phyloP scores from a whole-genome alignment of 768 basidiomycete genomes.

The Thelephora ganbajun region DNA sequence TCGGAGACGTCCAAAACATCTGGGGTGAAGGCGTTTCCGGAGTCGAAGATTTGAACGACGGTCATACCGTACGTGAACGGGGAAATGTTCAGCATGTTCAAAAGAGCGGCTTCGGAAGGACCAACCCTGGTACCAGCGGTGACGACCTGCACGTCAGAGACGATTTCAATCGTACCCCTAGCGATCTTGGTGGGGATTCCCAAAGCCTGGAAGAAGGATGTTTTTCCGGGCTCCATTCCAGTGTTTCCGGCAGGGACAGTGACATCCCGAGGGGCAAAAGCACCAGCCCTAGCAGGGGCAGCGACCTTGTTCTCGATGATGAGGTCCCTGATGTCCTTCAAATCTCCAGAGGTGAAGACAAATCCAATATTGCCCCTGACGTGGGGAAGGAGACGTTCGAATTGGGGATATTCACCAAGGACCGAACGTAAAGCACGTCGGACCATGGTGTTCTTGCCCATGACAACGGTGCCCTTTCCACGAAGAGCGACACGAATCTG shows the following conservation, averaged over 20 bases:
- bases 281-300: conserved; percentile 97
- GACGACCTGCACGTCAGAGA: conserved; percentile 93
- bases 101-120: conserved; percentile 88
- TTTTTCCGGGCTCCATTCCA: conserved; percentile 99
- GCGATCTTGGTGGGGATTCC: conserved; percentile 99
- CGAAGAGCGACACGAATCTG: conserved; percentile 93
- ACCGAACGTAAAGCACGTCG: conserved; percentile 92
- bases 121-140: conserved; percentile 87
- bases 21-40: conserved; percentile 84
- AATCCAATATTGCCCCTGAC: conserved; percentile 98
- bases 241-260: conserved; percentile 92
- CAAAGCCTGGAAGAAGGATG: conserved; percentile 99
- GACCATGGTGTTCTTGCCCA: conserved; percentile 99
- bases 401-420: conserved; percentile 81
- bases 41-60: conserved; percentile 92
- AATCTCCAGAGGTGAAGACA: conserved; percentile 87
- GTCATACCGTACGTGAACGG: conserved; percentile 99
- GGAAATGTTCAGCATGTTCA: conserved; percentile 99
- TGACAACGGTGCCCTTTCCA: conserved; percentile 90
- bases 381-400: conserved; percentile 92
- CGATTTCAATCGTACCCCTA: conserved; percentile 99
- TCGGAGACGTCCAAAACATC: conserved; percentile 89
- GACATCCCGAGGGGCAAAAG: conserved; percentile 86
- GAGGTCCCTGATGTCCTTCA: conserved; percentile 88
- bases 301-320: conserved; percentile 97